Percentiles rank a stretch among this genome's conserved stretches.
Conservation (phyloP, 2,329 filamentous ascomycete species). For the Neoscytalidium dimidiatum region DNA sequence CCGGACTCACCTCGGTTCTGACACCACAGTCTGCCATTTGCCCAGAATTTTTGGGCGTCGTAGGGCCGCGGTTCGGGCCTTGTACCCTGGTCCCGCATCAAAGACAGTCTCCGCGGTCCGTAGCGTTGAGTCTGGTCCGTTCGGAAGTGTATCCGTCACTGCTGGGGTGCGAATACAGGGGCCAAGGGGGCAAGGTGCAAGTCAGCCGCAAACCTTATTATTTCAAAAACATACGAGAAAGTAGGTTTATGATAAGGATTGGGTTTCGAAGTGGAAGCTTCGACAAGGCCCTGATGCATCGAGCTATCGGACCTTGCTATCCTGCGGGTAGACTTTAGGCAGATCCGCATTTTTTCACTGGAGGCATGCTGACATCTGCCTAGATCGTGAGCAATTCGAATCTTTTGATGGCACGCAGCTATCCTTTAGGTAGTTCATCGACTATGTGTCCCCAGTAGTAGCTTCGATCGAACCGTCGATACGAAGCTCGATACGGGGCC, state of each 20-base stretch:
- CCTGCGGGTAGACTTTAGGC: background rate
- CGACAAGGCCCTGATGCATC: background rate
- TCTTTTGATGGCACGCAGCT: background rate
- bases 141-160: background rate
- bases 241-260: background rate
- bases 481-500: no score
- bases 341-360: background rate
- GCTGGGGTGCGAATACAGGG: background rate
- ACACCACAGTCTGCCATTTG: no score
- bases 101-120: background rate
- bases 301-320: background rate
- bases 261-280: background rate
- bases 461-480: no score
- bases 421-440: background rate
- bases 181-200: background rate
- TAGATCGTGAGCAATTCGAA: background rate
- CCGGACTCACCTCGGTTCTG: background rate
- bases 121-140: background rate
- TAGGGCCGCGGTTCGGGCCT: background rate
- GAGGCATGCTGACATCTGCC: background rate
- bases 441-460: background rate
- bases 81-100: background rate
- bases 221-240: background rate
- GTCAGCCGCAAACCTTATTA: background rate
- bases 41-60: no score